A percentile compares a stretch with the other conserved stretches of the same genome.
Conservation (phyloP, 352 stramenopile species). For the Phytophthora pisi region DNA sequence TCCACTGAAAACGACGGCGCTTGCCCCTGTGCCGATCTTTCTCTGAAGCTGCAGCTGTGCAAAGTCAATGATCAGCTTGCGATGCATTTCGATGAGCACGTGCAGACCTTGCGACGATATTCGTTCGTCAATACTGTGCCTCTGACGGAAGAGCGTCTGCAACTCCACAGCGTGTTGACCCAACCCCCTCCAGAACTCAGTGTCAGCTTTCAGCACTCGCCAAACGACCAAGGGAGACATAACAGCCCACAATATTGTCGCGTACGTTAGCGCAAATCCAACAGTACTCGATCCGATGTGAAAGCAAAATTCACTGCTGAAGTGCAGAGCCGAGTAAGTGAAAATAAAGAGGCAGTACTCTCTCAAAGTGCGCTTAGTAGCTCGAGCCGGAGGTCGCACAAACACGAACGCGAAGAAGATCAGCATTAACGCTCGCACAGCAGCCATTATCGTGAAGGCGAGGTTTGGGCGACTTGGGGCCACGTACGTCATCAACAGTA, state of each 20-base stretch:
- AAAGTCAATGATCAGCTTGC: slow-evolving; percentile 82
- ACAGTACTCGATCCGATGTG: slow-evolving; percentile 25
- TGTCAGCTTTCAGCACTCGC: slow-evolving; percentile 52
- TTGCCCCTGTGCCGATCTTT: slow-evolving; percentile 54
- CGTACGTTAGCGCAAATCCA: slow-evolving; percentile 41
- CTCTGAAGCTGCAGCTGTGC: slow-evolving; percentile 61
- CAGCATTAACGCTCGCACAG: slow-evolving; percentile 20
- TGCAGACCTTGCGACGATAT: slow-evolving; percentile 57
- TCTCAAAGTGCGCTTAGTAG: slow-evolving; percentile 35
- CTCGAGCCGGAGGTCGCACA: slow-evolving; percentile 28
- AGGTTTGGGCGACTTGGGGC: slow-evolving; percentile 21
- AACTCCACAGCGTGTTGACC: slow-evolving; percentile 31
- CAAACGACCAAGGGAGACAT: slow-evolving; percentile 36
- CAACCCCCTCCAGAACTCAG: slow-evolving; percentile 56
- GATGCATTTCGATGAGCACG: slow-evolving; percentile 74
- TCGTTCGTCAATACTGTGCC: slow-evolving; percentile 36
- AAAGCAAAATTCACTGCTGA: slow-evolving; percentile 36
- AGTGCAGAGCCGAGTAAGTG: slow-evolving; percentile 46
- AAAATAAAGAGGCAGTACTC: slow-evolving; percentile 47
- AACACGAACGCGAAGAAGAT: slow-evolving; percentile 35
- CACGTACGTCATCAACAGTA: slow-evolving; percentile 30
- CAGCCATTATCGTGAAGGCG: slow-evolving; percentile 28
- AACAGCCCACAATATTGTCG: slow-evolving; percentile 30
- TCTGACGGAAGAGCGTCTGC: slow-evolving; percentile 33
- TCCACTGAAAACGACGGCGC: slow-evolving; percentile 56